A percentile compares a stretch with the other conserved stretches of the same genome.
Conservation (phyloP, 1,139 yeast species). For the Hansenula lynferdii region DNA sequence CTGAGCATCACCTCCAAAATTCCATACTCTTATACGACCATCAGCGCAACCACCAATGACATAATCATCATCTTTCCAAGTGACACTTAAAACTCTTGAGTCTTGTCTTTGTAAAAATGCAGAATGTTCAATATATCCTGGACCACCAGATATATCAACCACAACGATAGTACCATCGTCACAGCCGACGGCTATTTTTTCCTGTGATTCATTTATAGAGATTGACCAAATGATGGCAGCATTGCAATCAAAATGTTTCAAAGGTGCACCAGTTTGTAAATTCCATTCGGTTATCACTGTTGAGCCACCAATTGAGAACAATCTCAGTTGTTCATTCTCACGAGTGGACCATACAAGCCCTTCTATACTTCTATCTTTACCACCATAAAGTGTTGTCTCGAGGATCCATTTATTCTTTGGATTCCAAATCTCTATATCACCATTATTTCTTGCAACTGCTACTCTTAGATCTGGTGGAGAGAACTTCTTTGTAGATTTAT, state of each 20-base stretch:
- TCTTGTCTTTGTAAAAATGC: conserved; percentile 80
- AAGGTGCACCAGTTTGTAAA: conserved; percentile 64
- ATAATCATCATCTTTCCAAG: conserved; percentile 63
- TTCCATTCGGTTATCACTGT: conserved; percentile 94
- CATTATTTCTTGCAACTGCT: conserved; percentile 92
- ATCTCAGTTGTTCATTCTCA: conserved; percentile 50
- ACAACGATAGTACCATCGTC: conserved; percentile 91
- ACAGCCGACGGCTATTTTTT: conserved; percentile 83
- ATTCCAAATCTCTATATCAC: conserved; percentile 96
- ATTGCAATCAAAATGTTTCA: conserved; percentile 79
- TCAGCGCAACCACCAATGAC: conserved; percentile 95
- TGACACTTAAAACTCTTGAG: conserved; percentile 70
- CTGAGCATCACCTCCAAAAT: conserved; percentile 27
- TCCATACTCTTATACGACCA: conserved; percentile 88
- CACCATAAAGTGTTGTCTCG: conserved; percentile 68
- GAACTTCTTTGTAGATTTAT: conserved; percentile 43
- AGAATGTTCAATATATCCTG: conserved; percentile 74
- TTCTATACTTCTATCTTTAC: conserved; percentile 80
- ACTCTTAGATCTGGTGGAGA: conserved; percentile 65
- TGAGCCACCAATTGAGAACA: conserved; percentile 94
- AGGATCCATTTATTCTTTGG: conserved; percentile 62
- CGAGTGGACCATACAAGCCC: conserved; percentile 74
- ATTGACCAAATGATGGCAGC: conserved; percentile 95
- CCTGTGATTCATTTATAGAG: conserved; percentile 57
- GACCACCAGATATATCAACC: conserved; percentile 79